Conservation (phyloP, 192 early-diverging fungal genomes). For the Borealophlyctis nickersoniae region DNA sequence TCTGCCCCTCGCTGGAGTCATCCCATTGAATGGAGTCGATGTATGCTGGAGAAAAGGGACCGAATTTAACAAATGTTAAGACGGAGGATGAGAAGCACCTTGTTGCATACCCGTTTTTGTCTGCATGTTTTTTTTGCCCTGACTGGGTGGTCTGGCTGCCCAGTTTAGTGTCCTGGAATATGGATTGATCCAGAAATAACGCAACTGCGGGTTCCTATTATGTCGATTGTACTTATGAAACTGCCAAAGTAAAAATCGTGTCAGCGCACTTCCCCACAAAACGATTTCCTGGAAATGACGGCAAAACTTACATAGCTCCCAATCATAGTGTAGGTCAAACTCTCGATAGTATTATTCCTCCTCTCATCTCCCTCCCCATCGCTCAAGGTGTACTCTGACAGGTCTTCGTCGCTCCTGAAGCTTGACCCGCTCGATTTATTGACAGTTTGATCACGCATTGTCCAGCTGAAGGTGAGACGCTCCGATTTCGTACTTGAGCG, state of each 20-base stretch:
- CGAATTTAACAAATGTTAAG: background rate
- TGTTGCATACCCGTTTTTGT: slow-evolving; percentile 40
- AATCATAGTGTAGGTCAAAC: slow-evolving; percentile 42
- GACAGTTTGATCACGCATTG: too few relatives aligned
- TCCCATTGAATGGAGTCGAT: slow-evolving; percentile 27
- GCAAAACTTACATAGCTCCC: slow-evolving; percentile 40
- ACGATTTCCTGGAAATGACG: too few relatives aligned
- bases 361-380: background rate
- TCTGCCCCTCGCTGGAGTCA: slow-evolving; percentile 16
- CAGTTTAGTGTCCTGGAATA: slow-evolving; percentile 43
- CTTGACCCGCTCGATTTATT: background rate
- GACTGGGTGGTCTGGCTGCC: slow-evolving; percentile 35
- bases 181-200: slow-evolving; percentile 51
- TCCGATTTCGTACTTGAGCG: too few relatives aligned
- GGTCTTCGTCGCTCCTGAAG: background rate
- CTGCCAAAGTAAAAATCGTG: slow-evolving; percentile 20
- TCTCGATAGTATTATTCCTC: slow-evolving; percentile 21
- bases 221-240: slow-evolving; percentile 46
- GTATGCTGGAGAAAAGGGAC: slow-evolving; percentile 8
- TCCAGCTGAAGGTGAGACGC: too few relatives aligned
- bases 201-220: slow-evolving; percentile 39
- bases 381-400: too few relatives aligned
- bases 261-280: too few relatives aligned
- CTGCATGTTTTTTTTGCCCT: slow-evolving; percentile 28
- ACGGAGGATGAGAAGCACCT: background rate